Evolutionary conservation across 345 rosid genomes (phyloP).

Genomic region (Eucalyptus pauciflora): DNA sequence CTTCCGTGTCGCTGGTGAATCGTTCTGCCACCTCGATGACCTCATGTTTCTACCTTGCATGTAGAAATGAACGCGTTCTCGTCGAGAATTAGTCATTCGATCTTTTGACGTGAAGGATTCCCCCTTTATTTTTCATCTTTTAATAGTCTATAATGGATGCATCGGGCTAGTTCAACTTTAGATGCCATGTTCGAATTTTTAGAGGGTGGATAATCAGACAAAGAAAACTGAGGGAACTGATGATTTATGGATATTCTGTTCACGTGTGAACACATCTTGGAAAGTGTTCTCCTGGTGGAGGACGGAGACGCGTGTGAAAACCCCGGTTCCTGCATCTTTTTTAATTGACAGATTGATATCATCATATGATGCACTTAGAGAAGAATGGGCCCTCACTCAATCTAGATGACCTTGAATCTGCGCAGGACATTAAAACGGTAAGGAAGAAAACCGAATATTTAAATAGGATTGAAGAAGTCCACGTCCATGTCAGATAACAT

Average conservation of each 20-base stretch:
- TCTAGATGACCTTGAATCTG: not conserved
- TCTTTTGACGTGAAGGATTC: not conserved
- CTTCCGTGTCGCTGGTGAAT: not conserved
- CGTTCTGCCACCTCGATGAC: not conserved
- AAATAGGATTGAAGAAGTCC: not conserved
- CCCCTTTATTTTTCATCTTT: not conserved
- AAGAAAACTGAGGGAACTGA: not conserved
- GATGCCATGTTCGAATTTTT: not conserved
- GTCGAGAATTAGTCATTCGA: too few relatives aligned
- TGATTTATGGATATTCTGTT: not conserved
- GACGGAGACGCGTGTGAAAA: too few relatives aligned
- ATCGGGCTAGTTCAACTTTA: not conserved
- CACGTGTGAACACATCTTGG: not conserved
- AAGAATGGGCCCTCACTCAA: not conserved
- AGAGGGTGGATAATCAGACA: not conserved
- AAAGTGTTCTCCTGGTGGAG: too few relatives aligned
- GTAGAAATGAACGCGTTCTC: too few relatives aligned
- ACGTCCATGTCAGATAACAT: not conserved
- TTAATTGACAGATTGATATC: not conserved
- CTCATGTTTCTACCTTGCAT: not conserved
- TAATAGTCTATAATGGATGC: not conserved
- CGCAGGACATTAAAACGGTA: not conserved
- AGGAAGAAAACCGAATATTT: not conserved
- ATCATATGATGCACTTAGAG: not conserved
- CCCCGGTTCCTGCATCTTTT: not conserved